Evolutionary conservation across 768 basidiomycete genomes (phyloP).

Genomic region (Pleurotus platypus): DNA sequence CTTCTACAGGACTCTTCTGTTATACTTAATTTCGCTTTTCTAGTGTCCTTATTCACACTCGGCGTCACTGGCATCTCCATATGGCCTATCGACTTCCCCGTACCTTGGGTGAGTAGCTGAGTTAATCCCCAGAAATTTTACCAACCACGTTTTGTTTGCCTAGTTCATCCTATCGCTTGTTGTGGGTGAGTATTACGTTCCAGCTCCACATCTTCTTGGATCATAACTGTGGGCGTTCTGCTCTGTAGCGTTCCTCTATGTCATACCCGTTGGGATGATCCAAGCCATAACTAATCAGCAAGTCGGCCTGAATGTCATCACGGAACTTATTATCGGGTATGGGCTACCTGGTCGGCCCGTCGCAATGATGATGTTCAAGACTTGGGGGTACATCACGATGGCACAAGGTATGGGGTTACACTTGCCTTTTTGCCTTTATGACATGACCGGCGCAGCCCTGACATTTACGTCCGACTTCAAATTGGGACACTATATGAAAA

Average conservation of each 20-base stretch:
- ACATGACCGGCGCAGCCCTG: conserved; percentile 37
- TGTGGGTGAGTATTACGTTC: not conserved
- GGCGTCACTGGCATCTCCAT: conserved; percentile 4
- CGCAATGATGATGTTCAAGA: conserved; percentile 87
- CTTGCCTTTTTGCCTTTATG: not conserved
- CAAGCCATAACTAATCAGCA: conserved; percentile 82
- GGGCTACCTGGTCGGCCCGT: conserved; percentile 71
- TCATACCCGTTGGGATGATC: conserved; percentile 75
- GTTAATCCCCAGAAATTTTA: not conserved
- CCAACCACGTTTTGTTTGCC: conserved; percentile 15
- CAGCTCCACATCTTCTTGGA: not conserved
- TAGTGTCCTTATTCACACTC: not conserved
- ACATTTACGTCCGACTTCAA: conserved; percentile 76
- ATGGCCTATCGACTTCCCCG: conserved; percentile 4
- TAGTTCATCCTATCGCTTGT: conserved; percentile 7
- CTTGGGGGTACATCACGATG: conserved; percentile 73
- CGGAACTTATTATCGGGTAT: conserved; percentile 79
- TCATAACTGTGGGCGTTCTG: not conserved
- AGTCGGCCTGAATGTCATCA: conserved; percentile 64
- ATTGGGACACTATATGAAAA: conserved; percentile 76
- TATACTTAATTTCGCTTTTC: conserved; percentile 12
- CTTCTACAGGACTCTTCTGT: conserved; percentile 10
- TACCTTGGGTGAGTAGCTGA: conserved; percentile 12
- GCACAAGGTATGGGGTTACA: conserved; percentile 35
- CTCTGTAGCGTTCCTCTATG: conserved; percentile 51